phyloP scores from a whole-genome alignment of 2,329 filamentous ascomycete species.

The Nakataea oryzae region DNA sequence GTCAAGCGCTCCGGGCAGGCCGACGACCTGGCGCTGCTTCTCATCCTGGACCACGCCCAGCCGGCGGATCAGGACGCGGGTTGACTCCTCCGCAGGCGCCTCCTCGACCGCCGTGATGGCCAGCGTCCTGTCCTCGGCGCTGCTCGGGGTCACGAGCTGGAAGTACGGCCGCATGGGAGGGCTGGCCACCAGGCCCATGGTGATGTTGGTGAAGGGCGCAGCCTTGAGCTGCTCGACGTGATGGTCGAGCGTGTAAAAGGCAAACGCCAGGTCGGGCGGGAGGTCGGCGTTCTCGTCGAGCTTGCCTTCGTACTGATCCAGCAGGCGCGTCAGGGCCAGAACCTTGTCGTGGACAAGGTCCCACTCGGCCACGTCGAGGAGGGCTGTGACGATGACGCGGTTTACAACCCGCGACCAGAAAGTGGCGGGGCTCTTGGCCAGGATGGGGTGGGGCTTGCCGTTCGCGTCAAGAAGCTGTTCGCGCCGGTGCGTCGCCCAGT shows the following conservation, averaged over 20 bases:
- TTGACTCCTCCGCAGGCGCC: slow-evolving; percentile 4
- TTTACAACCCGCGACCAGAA: slow-evolving; percentile 3
- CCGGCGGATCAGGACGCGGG: slow-evolving; percentile 4
- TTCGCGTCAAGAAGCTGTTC: slow-evolving; percentile 4
- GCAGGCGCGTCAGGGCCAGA: slow-evolving; percentile 4
- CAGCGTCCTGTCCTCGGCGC: slow-evolving; percentile 3
- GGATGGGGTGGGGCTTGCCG: slow-evolving; percentile 1
- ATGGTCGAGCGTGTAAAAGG: slow-evolving; percentile 9
- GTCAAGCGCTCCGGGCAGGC: slow-evolving; percentile 7
- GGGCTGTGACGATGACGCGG: slow-evolving; percentile 5
- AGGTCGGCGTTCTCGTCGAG: neutral
- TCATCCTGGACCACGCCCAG: slow-evolving; percentile 7
- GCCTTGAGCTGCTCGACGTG: slow-evolving; percentile 7
- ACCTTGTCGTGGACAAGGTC: slow-evolving; percentile 8
- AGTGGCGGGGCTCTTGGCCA: neutral
- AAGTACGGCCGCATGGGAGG: slow-evolving; percentile 5
- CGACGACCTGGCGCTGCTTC: slow-evolving; percentile 7
- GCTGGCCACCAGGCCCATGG: slow-evolving; percentile 4
- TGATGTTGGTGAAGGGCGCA: slow-evolving; percentile 3
- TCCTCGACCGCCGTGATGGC: slow-evolving; percentile 6
- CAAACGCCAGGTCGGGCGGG: slow-evolving; percentile 6
- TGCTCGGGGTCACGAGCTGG: slow-evolving; percentile 1
- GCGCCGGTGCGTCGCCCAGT: slow-evolving; percentile 7
- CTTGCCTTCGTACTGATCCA: slow-evolving; percentile 4
- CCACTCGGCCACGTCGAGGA: slow-evolving; percentile 9